Base-by-base conservation (phyloP, 129 eudicot genomes). In the Flaveria ramosissima region DNA sequence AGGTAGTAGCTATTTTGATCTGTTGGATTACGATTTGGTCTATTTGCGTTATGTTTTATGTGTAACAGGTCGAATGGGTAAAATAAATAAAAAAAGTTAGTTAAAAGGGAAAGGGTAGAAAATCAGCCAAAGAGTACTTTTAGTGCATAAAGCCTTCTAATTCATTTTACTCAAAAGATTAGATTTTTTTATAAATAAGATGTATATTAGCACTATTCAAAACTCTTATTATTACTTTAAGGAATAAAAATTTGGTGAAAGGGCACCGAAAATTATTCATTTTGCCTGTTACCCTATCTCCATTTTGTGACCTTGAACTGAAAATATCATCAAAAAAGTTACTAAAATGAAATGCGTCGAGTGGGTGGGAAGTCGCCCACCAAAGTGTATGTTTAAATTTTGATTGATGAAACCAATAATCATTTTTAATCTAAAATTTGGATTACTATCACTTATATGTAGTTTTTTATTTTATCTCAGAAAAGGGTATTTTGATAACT, bases 401-500 rank as follows among this genome's bases (percentile, higher is more conserved):
- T 36, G 41, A 55, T 55, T 9, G 26, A 55, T 55, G 16, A 55
- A 19, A 8, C 61, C 26, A n/a, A 11, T 48, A 48, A 48, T 3
- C 5, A 12, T 11, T 48, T 4, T 48, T 48, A 2, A 0, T 48
- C 3, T 0, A 48, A 8, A 70, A 23, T 11, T 8, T 48, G 53
- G n/a, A 48, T 48, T 48, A 48, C 52, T 13, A 47, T 12, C 13
- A 47, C 13, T 47, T 48, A 48, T 13, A 41, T 39, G 17, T 53
- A 36, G 32, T 39, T 55, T 73, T 72, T 48, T 14, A 41, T 56
- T 47, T 46, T 10, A 59, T 57, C 42, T 21, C 32, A 9, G 16
- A 57, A 69, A 55, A 26, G 63, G 17, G 39, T 55, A 70, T 56
- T 78, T 41, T 10, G 71, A 62, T 78, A 47, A 78, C 70, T 46